These are phyloP conservation scores for Didymella sp. DNA, from an alignment of 2,329 filamentous ascomycete genomes.

Conservation along the genomic window DNA sequence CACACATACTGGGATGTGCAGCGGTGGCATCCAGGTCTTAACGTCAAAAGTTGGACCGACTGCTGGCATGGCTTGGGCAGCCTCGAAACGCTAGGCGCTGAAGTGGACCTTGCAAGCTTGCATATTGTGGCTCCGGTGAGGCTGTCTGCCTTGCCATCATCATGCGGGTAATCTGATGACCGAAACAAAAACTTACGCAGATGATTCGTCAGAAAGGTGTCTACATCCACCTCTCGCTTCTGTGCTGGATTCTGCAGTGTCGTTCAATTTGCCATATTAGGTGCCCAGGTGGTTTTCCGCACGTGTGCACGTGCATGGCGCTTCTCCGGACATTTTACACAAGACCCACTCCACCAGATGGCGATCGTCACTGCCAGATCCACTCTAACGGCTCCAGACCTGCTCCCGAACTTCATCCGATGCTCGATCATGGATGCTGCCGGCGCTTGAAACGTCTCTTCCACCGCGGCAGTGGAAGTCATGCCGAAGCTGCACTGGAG, in stretches of 20 bases:
- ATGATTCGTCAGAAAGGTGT: too few relatives aligned
- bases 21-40: background rate
- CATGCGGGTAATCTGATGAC: too few relatives aligned
- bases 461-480: constrained; percentile 2
- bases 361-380: constrained; percentile 11
- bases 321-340: constrained; percentile 9
- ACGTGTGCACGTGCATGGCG: constrained; percentile 1
- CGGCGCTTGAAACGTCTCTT: constrained; percentile 15
- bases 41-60: background rate
- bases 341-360: constrained; percentile 15
- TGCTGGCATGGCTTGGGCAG: background rate
- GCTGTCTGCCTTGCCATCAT: background rate
- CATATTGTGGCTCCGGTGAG: background rate
- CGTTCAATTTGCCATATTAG: too few relatives aligned
- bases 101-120: constrained; percentile 7
- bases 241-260: too few relatives aligned
- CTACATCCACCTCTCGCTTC: too few relatives aligned
- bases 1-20: constrained; percentile 12
- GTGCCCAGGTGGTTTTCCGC: too few relatives aligned
- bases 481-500: constrained; percentile 8
- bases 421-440: constrained; percentile 4
- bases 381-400: background rate
- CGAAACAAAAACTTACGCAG: too few relatives aligned
- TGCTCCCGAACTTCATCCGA: background rate
- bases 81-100: constrained; percentile 16